Evolutionary conservation across 805 yeast species (phyloP).

Genomic region (Ogataea haglerorum): DNA sequence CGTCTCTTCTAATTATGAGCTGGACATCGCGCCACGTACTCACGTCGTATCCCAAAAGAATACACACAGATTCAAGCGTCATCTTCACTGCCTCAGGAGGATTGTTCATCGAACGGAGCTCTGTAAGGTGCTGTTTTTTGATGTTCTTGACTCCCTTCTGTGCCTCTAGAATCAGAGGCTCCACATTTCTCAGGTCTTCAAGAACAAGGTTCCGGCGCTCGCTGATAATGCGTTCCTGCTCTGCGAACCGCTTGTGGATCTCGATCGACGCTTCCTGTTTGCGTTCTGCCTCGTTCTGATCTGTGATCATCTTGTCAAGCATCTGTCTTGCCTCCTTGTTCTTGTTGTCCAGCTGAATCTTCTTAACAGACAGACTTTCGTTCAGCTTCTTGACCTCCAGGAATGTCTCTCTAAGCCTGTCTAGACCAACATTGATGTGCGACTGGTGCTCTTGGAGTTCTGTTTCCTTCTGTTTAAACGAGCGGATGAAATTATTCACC

Average conservation of each 20-base stretch:
- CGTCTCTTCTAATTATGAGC: slow-evolving; percentile 74
- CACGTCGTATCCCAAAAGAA: slow-evolving; percentile 68
- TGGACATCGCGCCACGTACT: slow-evolving; percentile 81
- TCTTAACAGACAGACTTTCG: slow-evolving; percentile 50
- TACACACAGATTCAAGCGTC: slow-evolving; percentile 85
- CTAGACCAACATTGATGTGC: slow-evolving; percentile 71
- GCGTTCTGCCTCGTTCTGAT: slow-evolving; percentile 90
- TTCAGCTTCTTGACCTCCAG: slow-evolving; percentile 63
- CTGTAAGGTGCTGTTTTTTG: slow-evolving; percentile 88
- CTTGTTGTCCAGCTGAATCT: slow-evolving; percentile 46
- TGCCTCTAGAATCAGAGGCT: slow-evolving; percentile 83
- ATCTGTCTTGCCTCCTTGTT: slow-evolving; percentile 67
- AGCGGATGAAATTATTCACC: slow-evolving; percentile 39
- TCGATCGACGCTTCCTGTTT: slow-evolving; percentile 81
- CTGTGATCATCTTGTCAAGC: slow-evolving; percentile 70
- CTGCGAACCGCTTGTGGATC: slow-evolving; percentile 64
- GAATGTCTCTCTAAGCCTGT: slow-evolving; percentile 72
- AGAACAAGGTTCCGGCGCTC: slow-evolving; percentile 52
- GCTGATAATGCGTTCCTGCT: slow-evolving; percentile 61
- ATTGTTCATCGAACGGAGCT: slow-evolving; percentile 80
- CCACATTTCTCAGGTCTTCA: slow-evolving; percentile 67
- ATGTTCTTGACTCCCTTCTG: slow-evolving; percentile 87
- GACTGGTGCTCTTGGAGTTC: slow-evolving; percentile 63
- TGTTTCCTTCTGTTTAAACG: slow-evolving; percentile 42
- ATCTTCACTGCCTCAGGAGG: slow-evolving; percentile 88